Base-by-base conservation (phyloP, 768 basidiomycete species). In the Termitomyces sp. region DNA sequence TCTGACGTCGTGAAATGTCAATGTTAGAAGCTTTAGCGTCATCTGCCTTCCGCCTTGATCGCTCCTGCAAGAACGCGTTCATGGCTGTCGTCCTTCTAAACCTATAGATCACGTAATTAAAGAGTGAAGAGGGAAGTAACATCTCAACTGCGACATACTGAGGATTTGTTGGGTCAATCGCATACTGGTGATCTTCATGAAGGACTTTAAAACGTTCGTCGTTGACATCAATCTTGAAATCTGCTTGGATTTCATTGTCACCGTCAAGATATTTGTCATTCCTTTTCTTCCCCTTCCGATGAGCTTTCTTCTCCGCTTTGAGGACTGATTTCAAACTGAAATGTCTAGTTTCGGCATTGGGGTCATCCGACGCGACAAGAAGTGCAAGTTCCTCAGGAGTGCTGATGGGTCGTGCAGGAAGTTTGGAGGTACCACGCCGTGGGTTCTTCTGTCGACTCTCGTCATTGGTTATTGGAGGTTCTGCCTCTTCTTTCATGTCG, bases 131-230 rank as follows among this genome's bases (percentile, higher is more conserved):
- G 19, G 19, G 10, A 54, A n/a, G n/a, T n/a, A n/a, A 19, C n/a
- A 12, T 23, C 32, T 50, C 34, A 38, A 34, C 60, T 44, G 31
- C 10, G 11, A 80, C 94, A 62, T 67, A 97, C 96, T 87, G 91
- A 68, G 96, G 94, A 73, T 98, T 91, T 53, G 84, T 90, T 19
- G 97, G 96, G 71, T 99, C 97, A 62, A 99, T 95, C 0, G 96
- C 95, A 62, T 92, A 98, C 32, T 87, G 82, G 64, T 92, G 86
- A 66, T 98, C 89, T 63, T 97, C 92, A 64, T 94, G 90, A 43
- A 98, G 67, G 21, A 82, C 87, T 67, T 84, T 84, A 79, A 98
- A 98, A 16, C 97, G 87, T 10, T 87, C 82, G 66, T 99, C 97
- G 63, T 82, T 81, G 59, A 95, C 85, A 67, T 99, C 78, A 64